A percentile compares a stretch with the other conserved stretches of the same genome.
phyloP scores from a whole-genome alignment of 768 basidiomycete species.

The Suillus weaverae region DNA sequence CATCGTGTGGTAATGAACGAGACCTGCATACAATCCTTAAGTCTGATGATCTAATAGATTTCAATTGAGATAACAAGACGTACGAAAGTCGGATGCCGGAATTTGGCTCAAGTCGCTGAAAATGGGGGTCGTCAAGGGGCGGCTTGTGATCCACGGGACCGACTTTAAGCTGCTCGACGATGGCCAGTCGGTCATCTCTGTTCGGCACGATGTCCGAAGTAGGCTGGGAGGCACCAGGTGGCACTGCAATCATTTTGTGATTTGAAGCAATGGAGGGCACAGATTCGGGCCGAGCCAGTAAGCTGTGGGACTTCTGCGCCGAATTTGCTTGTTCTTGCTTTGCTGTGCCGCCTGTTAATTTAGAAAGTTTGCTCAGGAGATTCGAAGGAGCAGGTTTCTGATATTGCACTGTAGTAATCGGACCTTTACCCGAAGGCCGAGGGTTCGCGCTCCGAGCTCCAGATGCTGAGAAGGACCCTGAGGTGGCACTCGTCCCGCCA shows the following conservation, averaged over 20 bases:
- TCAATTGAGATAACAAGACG: conserved; percentile 30
- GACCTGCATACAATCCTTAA: conserved; percentile 45
- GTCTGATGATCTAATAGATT: neutral
- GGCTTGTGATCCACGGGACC: conserved; percentile 79
- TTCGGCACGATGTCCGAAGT: conserved; percentile 11
- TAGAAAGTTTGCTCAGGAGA: conserved; percentile 52
- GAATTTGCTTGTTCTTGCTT: conserved; percentile 15
- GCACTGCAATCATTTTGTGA: conserved; percentile 12
- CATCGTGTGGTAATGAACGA: conserved; percentile 70
- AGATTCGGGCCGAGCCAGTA: conserved; percentile 21
- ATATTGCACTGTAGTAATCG: conserved; percentile 10
- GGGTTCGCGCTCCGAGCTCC: conserved; percentile 2
- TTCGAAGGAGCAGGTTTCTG: conserved; percentile 49
- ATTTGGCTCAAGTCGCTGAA: conserved; percentile 84
- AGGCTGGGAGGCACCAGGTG: conserved; percentile 5
- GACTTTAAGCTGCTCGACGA: conserved; percentile 74
- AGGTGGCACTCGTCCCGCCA: conserved; percentile 11
- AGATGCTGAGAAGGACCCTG: conserved; percentile 17
- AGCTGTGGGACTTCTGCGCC: conserved; percentile 33
- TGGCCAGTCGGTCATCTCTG: conserved; percentile 62
- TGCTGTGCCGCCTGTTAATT: conserved; percentile 27
- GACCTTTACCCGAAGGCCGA: conserved; percentile 1
- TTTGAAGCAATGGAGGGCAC: neutral
- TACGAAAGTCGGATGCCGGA: conserved; percentile 84
- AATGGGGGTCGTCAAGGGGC: conserved; percentile 71